A percentile compares a stretch with the other conserved stretches of the same genome.
Conservation (phyloP, 208 protist species). For the Acanthamoeba lugdunensis region DNA sequence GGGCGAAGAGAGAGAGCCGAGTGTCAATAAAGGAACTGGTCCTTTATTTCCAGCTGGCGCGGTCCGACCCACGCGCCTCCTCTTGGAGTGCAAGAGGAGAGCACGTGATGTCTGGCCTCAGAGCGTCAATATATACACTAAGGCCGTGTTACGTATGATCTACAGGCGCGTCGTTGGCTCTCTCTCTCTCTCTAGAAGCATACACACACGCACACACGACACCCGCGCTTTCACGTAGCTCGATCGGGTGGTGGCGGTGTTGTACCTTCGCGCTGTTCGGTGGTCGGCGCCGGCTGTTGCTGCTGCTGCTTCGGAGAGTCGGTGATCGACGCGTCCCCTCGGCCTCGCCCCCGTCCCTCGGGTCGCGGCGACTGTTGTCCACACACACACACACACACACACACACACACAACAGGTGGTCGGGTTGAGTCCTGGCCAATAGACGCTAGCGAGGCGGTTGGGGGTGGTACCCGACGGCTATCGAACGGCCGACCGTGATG, state of each 20-base stretch:
- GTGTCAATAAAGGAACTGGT: constrained; percentile 43
- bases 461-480: background rate
- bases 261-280: constrained; percentile 11
- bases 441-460: no score
- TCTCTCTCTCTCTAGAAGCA: background rate
- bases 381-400: no score
- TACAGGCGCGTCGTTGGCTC: no score
- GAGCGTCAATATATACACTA: no score
- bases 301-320: background rate
- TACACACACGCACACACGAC: background rate
- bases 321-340: background rate
- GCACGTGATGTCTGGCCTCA: background rate
- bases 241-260: background rate
- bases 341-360: background rate
- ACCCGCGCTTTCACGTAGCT: background rate
- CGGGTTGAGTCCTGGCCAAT: no score
- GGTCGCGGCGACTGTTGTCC: background rate
- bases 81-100: background rate
- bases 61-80: background rate
- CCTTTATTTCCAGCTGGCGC: constrained; percentile 18
- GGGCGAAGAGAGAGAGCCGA: background rate
- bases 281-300: no score
- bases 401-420: no score
- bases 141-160: no score
- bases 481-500: background rate